A percentile compares a stretch with the other conserved stretches of the same genome.
Conservation (phyloP, 768 basidiomycete species). For the Tephrocybe sp. region DNA sequence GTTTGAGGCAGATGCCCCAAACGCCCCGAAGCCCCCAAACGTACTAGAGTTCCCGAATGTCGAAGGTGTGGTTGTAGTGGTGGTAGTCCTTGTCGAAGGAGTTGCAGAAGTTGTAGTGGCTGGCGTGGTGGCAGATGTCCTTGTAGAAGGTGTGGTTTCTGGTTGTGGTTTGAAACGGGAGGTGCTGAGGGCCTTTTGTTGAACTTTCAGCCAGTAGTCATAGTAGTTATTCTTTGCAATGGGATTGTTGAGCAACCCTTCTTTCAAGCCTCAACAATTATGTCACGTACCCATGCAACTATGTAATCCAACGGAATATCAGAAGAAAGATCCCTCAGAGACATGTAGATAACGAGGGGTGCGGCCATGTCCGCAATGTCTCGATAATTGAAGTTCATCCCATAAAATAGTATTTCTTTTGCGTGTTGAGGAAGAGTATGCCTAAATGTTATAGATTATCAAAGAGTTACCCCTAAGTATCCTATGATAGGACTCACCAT, state of each 20-base stretch:
- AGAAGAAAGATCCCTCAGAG: slow-evolving; percentile 4
- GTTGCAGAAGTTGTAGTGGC: neutral
- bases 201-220: neutral
- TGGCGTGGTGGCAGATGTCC: no score
- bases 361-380: slow-evolving; percentile 10
- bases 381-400: slow-evolving; percentile 7
- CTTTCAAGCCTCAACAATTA: neutral
- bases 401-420: slow-evolving; percentile 4
- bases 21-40: no score
- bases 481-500: no score
- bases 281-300: slow-evolving; percentile 6
- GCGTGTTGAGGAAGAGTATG: slow-evolving; percentile 5
- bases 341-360: slow-evolving; percentile 6
- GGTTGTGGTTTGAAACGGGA: neutral
- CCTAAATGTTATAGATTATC: no score
- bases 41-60: neutral
- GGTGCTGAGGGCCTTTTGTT: neutral
- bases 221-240: slow-evolving; percentile 6
- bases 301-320: slow-evolving; percentile 1
- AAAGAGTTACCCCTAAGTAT: no score
- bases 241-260: neutral
- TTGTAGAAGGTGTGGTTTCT: neutral
- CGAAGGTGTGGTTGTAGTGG: no score
- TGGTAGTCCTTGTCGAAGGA: no score
- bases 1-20: neutral